Percentiles rank a stretch among this genome's conserved stretches.
Evolutionary conservation across 2,329 filamentous ascomycete genomes (phyloP).

Genomic region (Escovopsis sp.): DNA sequence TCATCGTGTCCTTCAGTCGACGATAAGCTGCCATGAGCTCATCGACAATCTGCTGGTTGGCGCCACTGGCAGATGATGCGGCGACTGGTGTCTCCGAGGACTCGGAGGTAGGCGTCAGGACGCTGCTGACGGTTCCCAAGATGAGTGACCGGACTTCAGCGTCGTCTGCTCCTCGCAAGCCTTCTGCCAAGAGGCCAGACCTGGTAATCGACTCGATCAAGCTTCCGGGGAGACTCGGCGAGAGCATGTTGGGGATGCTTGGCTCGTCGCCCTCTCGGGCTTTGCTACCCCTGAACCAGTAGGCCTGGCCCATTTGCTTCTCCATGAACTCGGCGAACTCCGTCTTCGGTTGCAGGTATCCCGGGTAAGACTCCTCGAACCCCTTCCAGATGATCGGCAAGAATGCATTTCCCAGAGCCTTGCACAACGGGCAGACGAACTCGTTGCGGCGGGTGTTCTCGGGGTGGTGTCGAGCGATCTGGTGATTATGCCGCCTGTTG

Average conservation of each 20-base stretch:
- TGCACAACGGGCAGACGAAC: slow-evolving; percentile 93
- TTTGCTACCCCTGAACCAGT: slow-evolving; percentile 26
- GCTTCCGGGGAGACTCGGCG: slow-evolving; percentile 24
- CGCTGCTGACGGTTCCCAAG: slow-evolving; percentile 27
- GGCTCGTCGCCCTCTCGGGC: slow-evolving; percentile 19
- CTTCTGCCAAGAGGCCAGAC: slow-evolving; percentile 21
- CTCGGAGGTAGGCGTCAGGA: slow-evolving; percentile 23
- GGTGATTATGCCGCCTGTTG: slow-evolving; percentile 67
- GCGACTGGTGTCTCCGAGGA: slow-evolving; percentile 12
- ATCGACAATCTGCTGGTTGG: slow-evolving; percentile 21
- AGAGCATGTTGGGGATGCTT: slow-evolving; percentile 16
- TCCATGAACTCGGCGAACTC: slow-evolving; percentile 57
- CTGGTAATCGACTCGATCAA: slow-evolving; percentile 23
- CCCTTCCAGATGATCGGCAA: slow-evolving; percentile 91
- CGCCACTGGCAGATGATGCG: slow-evolving; percentile 1
- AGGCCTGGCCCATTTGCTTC: slow-evolving; percentile 34
- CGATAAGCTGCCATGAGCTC: slow-evolving; percentile 48
- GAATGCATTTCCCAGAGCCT: slow-evolving; percentile 89
- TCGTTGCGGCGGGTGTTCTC: slow-evolving; percentile 68
- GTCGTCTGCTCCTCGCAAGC: slow-evolving; percentile 18
- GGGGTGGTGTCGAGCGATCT: slow-evolving; percentile 88
- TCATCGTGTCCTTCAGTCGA: slow-evolving; percentile 43
- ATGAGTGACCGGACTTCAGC: slow-evolving; percentile 15
- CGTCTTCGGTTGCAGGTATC: slow-evolving; percentile 45
- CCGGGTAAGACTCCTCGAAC: slow-evolving; percentile 70